phyloP scores from a whole-genome alignment of 2,329 filamentous ascomycete species.

The Microcera coccophila region DNA sequence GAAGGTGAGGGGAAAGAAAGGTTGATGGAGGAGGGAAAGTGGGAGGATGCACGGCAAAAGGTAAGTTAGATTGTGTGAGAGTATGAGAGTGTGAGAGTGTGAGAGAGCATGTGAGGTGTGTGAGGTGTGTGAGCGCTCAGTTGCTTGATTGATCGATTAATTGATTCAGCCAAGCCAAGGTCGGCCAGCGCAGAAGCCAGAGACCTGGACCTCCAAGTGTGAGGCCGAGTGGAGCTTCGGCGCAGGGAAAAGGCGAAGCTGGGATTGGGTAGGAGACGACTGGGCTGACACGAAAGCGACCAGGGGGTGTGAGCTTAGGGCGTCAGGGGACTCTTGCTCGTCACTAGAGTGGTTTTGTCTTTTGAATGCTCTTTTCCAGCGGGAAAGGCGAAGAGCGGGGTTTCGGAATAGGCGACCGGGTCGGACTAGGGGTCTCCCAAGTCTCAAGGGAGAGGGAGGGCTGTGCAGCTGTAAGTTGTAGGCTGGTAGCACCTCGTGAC shows the following conservation, averaged over 20 bases:
- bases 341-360: not conserved
- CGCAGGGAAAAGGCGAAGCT: constrained; percentile 24
- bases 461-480: no score
- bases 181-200: constrained; percentile 17
- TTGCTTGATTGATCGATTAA: constrained; percentile 8
- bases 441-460: no score
- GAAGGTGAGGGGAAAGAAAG: constrained; percentile 1
- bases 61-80: constrained; percentile 6
- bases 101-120: not conserved
- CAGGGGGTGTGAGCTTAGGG: constrained; percentile 1
- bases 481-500: no score
- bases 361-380: not conserved
- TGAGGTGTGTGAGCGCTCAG: constrained; percentile 10
- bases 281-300: constrained; percentile 31
- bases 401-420: constrained; percentile 5
- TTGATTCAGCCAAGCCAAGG: constrained; percentile 25
- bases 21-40: constrained; percentile 5
- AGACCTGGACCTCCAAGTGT: constrained; percentile 10
- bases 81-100: not conserved
- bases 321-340: not conserved
- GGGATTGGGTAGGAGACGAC: constrained; percentile 31
- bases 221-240: constrained; percentile 22
- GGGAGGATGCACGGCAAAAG: constrained; percentile 3
- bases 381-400: not conserved
- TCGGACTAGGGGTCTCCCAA: not conserved